Evolutionary conservation across 768 basidiomycete genomes (phyloP).

Genomic region (Trametes sanguinea): DNA sequence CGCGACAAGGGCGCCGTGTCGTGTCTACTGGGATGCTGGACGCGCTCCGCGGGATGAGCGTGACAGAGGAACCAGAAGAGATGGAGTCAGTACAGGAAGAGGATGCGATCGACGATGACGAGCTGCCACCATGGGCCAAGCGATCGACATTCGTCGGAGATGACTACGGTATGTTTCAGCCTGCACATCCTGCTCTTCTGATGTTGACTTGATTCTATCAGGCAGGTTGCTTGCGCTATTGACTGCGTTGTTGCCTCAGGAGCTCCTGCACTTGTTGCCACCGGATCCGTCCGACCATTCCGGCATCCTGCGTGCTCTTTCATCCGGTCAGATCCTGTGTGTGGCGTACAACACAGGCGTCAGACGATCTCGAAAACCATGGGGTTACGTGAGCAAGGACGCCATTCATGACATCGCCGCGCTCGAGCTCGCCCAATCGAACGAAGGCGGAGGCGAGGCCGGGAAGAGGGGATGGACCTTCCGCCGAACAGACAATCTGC

Average conservation of each 20-base stretch:
- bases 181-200: not conserved
- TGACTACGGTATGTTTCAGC: slow-evolving; percentile 52
- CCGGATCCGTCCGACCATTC: slow-evolving; percentile 35
- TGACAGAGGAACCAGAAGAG: slow-evolving; percentile 58
- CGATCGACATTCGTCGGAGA: slow-evolving; percentile 55
- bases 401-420: slow-evolving; percentile 78
- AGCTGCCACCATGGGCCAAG: slow-evolving; percentile 79
- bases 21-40: slow-evolving; percentile 63
- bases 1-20: slow-evolving; percentile 44
- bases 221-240: slow-evolving; percentile 69
- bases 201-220: slow-evolving; percentile 30
- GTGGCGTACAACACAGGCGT: slow-evolving; percentile 79
- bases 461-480: slow-evolving; percentile 77
- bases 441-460: slow-evolving; percentile 41
- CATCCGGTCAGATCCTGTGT: slow-evolving; percentile 82
- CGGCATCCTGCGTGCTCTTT: slow-evolving; percentile 54
- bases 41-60: slow-evolving; percentile 48
- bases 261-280: slow-evolving; percentile 46
- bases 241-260: slow-evolving; percentile 55
- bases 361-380: slow-evolving; percentile 77
- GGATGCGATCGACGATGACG: slow-evolving; percentile 62
- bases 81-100: slow-evolving; percentile 52
- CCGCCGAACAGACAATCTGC: slow-evolving; percentile 80
- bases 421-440: slow-evolving; percentile 50
- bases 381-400: slow-evolving; percentile 82